Percentiles rank a stretch among this genome's conserved stretches.
Evolutionary conservation across 805 yeast species (phyloP).

Genomic region (Candida hispaniensis): DNA sequence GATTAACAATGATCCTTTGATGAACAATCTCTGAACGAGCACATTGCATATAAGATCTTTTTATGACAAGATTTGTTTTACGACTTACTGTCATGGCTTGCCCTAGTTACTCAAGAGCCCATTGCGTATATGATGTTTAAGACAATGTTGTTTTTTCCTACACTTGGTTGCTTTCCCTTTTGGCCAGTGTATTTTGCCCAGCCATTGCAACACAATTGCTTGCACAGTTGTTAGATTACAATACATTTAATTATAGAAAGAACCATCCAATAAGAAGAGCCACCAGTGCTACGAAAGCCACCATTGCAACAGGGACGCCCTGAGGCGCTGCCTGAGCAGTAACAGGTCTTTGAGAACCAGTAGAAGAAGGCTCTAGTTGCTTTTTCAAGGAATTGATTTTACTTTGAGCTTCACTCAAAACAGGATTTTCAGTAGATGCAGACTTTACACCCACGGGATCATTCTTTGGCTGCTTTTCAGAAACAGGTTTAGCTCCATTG

Average conservation of each 20-base stretch:
- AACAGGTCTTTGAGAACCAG: slow-evolving; percentile 36
- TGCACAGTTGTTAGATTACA: background rate
- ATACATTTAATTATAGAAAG: slow-evolving; percentile 36
- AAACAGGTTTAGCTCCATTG: no score
- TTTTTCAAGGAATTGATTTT: slow-evolving; percentile 16
- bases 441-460: no score
- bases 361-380: slow-evolving; percentile 20
- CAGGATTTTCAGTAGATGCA: slow-evolving; percentile 2
- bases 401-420: slow-evolving; percentile 16
- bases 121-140: background rate
- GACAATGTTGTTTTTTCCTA: background rate
- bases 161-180: background rate
- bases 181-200: background rate
- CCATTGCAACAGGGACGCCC: slow-evolving; percentile 47
- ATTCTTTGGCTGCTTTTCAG: no score
- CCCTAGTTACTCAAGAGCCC: background rate
- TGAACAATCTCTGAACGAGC: slow-evolving; percentile 17
- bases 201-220: background rate
- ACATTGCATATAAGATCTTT: no score
- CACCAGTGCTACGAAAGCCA: slow-evolving; percentile 44
- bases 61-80: background rate
- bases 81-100: background rate
- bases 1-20: slow-evolving; percentile 15
- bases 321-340: slow-evolving; percentile 27
- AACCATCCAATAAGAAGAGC: slow-evolving; percentile 60